Evolutionary conservation across 768 basidiomycete species (phyloP), one percentile per base, ranked within the genome.

Genomic region (Trichaptum fuscoviolaceum): DNA sequence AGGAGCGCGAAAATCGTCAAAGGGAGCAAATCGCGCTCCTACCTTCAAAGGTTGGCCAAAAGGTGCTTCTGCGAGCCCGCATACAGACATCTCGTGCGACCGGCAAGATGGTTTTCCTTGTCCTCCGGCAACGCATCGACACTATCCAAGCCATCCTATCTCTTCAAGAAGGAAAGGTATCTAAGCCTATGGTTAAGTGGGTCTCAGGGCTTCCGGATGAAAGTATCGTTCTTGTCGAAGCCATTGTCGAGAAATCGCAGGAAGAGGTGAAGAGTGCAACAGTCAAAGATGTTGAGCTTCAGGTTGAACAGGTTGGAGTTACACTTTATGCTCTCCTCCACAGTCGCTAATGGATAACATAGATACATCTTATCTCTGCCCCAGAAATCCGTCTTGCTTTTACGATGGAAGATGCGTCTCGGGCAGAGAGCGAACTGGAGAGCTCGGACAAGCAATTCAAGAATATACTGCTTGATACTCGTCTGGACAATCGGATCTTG

Each of bases 111-210:
- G 92, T 92, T 63, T 99, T 99, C 79, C 79, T 99, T 64, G 89
- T 89, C 74, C 83, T 99, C 65, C 91, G 96, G 67, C 96, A 99
- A 76, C 86, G 92, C 71, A 89, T 84, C 17, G 84, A 90, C 73
- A 83, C 96, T 65, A 88, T 99, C 9, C 96, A 99, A 75, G 95
- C 91, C 36, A 80, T 99, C 57, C 80, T 96, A 67, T 77, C 81
- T 62, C 86, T 91, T 25, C 80, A 89, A 10, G 84, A 87, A 12
- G 90, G 86, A 60, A 88, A 85, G 72, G 84, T 99, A 27, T 96
- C 93, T 68, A 98, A 96, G 78, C 95, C 96, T 75, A 99, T 99
- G 97, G 86, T 95, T 52, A 97, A 95, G 78, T 99, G 92, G 91
- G 86, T 89, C 20, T 87, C 88, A 23, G 74, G 85, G 26, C 78